Evolutionary conservation across 495 filamentous ascomycete species (phyloP), one percentile per base, ranked within the genome.

Genomic region (Physcia stellaris): DNA sequence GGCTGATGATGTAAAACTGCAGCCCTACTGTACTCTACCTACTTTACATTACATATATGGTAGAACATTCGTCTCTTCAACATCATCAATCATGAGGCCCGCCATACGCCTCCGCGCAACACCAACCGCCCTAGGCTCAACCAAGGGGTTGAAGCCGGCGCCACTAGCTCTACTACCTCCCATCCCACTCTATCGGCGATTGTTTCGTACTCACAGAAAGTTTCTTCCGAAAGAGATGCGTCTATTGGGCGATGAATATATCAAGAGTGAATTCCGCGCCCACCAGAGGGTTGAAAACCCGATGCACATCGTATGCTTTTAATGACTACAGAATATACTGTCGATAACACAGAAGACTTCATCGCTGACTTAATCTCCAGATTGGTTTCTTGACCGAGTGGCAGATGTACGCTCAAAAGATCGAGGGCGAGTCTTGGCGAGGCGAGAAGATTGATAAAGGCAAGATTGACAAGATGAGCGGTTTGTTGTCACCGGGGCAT

Each of bases 321-420:
- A n/a, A n/a, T n/a, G n/a, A n/a, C n/a, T n/a, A n/a, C n/a, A n/a
- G n/a, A n/a, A n/a, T n/a, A n/a, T n/a, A n/a, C n/a, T n/a, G n/a
- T 4, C 23, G 9, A 39, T n/a, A 16, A 19, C 37, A 31, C 12
- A 22, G 3, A 36, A 16, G 12, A 15, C 10, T 18, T 24, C 16
- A 28, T 39, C 23, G 24, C n/a, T n/a, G n/a, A n/a, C n/a, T n/a
- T n/a, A n/a, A n/a, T n/a, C n/a, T n/a, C 26, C 39, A 93, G 86
- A 80, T 95, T 46, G 90, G 90, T 3, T 98, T 98, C 53, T 64
- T 96, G 49, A 88, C 82, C 0, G 86, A 95, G 59, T 98, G 90
- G 90, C 90, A 96, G 54, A 56, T 81, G 22, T 98, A 96, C 52
- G 87, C 83, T 7, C 88, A 98, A 56, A 72, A 79, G 47, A 52